Base-by-base conservation (phyloP, 2,329 filamentous ascomycete genomes). In the Lasiodiplodia hormozganensis region DNA sequence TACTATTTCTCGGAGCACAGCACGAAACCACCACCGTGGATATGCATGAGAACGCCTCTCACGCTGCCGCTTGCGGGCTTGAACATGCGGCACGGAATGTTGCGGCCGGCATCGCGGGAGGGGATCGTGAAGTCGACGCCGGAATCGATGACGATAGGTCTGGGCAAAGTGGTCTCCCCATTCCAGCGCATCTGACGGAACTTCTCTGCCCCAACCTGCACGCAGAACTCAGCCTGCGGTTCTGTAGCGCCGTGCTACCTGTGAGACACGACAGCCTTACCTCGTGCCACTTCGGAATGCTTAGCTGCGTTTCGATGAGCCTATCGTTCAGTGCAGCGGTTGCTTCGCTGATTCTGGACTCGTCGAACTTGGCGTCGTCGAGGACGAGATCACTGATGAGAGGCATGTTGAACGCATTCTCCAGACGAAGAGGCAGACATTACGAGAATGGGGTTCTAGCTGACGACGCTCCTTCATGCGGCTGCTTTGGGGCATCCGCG, bases 101-200 rank as follows among this genome's bases (percentile, higher is more conserved):
- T 72, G 40, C 87, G 80, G 3, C 81, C 83, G 0, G 74, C 18
- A 2, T 88, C 85, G 5, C 87, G 78, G 0, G 86, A 88, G 0
- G 86, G 86, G 7, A 89, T 77, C 0, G 70, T 76, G 69, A 82
- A 78, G 66, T 87, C 82, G 8, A 82, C 75, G 31, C 82, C 87
- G 21, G 79, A 76, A 0, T 82, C 78, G 0, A 88, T 76, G 3
- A 84, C 77, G 2, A 80, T 74, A 0, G 84, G 84, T 65, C 78
- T 79, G 2, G 85, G 85, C 1, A 87, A 73, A 0, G 82, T 78
- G 0, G 85, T 87, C 71, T 88, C 83, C 49, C 86, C 86, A 25
- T 82, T 81, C 77, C 81, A 82, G 16, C 83, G 79, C 82, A 88
- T 85, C 71, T 85, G 78, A 4, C 87, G 82, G 73, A 87, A 88